These are phyloP conservation scores for Debaryomycetaceae sp. DNA, from an alignment of 1,139 yeast species.

Conservation along the genomic window DNA sequence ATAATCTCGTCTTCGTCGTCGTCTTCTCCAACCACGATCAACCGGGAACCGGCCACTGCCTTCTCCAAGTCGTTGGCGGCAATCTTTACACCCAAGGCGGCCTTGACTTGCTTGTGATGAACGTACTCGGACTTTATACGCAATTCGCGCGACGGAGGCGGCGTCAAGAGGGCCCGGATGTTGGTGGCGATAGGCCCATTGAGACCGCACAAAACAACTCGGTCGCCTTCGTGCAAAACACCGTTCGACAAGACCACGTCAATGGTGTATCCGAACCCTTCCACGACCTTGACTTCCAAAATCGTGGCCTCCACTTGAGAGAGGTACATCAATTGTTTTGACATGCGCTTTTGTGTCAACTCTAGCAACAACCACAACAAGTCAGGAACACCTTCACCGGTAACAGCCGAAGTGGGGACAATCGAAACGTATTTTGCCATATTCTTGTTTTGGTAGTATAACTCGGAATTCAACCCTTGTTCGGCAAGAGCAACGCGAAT, in stretches of 20 bases:
- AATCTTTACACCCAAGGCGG: conserved; percentile 97
- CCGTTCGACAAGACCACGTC: conserved; percentile 97
- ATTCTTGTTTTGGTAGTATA: conserved; percentile 90
- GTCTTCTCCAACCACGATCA: conserved; percentile 90
- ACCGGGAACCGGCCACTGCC: conserved; percentile 98
- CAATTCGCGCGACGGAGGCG: conserved; percentile 93
- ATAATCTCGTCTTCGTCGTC: conserved; percentile 95
- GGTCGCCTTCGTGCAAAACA: conserved; percentile 85
- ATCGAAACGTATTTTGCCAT: conserved; percentile 87
- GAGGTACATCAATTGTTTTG: conserved; percentile 94
- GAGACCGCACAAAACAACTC: conserved; percentile 93
- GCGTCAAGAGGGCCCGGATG: conserved; percentile 90
- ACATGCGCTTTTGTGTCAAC: conserved; percentile 97
- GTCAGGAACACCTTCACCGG: conserved; percentile 99
- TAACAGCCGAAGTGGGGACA: conserved; percentile 97
- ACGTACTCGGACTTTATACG: conserved; percentile 91
- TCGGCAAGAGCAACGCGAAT: conserved; percentile 90
- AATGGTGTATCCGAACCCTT: conserved; percentile 97
- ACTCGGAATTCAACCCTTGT: conserved; percentile 96
- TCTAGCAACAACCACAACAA: conserved; percentile 90
- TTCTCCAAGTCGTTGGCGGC: conserved; percentile 96
- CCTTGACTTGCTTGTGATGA: conserved; percentile 95
- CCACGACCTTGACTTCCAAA: conserved; percentile 95
- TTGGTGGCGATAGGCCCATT: conserved; percentile 98
- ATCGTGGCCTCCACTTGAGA: conserved; percentile 92